A percentile compares a stretch with the other conserved stretches of the same genome.
phyloP scores from a whole-genome alignment of 306 rosid genomes.

The Astragalus glycyphyllos region DNA sequence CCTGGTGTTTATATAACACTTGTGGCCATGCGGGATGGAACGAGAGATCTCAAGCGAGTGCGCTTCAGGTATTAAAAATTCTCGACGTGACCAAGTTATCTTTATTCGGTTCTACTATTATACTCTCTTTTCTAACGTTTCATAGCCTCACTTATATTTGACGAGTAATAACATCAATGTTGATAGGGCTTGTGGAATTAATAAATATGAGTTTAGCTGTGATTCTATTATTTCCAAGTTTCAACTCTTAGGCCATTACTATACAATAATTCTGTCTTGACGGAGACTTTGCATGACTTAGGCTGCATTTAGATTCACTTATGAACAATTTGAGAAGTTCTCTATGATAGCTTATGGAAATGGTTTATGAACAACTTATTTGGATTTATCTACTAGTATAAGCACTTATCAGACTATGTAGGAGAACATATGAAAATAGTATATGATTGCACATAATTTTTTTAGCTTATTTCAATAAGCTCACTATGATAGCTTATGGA shows the following conservation, averaged over 20 bases:
- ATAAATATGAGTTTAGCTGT: slow-evolving; percentile 12
- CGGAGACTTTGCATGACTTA: not conserved
- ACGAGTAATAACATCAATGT: not conserved
- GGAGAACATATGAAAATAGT: no score
- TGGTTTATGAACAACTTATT: no score
- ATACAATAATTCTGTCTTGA: not conserved
- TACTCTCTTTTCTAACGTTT: not conserved
- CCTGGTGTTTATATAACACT: slow-evolving; percentile 98
- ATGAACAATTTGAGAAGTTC: no score
- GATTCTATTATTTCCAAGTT: slow-evolving; percentile 2
- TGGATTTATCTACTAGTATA: no score
- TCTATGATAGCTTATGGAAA: no score
- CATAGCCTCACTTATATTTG: not conserved
- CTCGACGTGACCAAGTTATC: slow-evolving; percentile 6
- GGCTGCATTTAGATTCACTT: not conserved
- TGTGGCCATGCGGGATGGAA: slow-evolving; percentile 82
- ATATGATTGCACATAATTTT: no score
- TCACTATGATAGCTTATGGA: no score
- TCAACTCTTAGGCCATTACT: slow-evolving; percentile 4
- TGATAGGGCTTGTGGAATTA: not conserved
- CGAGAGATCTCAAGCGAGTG: slow-evolving; percentile 94
- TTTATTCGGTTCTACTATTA: not conserved
- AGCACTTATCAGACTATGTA: no score
- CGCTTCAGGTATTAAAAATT: slow-evolving; percentile 79
- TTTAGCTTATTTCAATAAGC: no score